Base-by-base conservation (phyloP, 2,329 filamentous ascomycete species). In the Chrysoporthe deuterocubensis region DNA sequence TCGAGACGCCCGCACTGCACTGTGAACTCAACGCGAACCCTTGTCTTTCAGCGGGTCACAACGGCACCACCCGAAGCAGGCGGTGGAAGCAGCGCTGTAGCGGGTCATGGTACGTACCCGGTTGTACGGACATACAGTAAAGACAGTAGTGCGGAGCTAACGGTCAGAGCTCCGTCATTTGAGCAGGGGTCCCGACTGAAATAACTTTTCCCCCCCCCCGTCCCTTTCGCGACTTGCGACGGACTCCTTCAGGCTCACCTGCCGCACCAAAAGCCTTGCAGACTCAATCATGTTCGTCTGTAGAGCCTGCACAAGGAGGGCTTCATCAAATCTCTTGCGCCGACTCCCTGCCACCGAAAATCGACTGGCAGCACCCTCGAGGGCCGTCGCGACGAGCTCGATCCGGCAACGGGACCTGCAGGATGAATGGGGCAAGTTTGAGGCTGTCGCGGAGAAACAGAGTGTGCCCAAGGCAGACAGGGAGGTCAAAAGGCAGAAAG, bases 271-370 rank as follows among this genome's bases (percentile, higher is more conserved):
- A 8, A 52, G 21, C 5, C 32, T 48, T 43, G 63, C n/a, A 54
- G 44, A n/a, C 4, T 16, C 40, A 63, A 67, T 54, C 68, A 83
- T 83, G 81, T 79, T 78, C 66, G 73, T 78, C 63, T 82, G 80
- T 67, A 74, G 75, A 70, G 74, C 76, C 52, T 83, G 81, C 63
- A 72, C 76, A 21, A 74, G 73, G 62, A 76, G 71, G 67, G 72
- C 74, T 18, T 71, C 75, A 6, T 50, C 64, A 40, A 52, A 65
- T 37, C 43, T 75, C 16, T 64, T 71, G 18, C 68, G 67, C n/a
- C 67, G 43, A 62, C 16, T 63, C 26, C 58, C 65, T 43, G 43
- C 21, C 13, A 37, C 57, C n/a, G 40, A 66, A 58, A 69, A 67
- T 68, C 40, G 71, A 16, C 70, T 71, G 57, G 56, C 59, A 61